Conservation (phyloP, 805 yeast species). For the Wickerhamiella galacta region DNA sequence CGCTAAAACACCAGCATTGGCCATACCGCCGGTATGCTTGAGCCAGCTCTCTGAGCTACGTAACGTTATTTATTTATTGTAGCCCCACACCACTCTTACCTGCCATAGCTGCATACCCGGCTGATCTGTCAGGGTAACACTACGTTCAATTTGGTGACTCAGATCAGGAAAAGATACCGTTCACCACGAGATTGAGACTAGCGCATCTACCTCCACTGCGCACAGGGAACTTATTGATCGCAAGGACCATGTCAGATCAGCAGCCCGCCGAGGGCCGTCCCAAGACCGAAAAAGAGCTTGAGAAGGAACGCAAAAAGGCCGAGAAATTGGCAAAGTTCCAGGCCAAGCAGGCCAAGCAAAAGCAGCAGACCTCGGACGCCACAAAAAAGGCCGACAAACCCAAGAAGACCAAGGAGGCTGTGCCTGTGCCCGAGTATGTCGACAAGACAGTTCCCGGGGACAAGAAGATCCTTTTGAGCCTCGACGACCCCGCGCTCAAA, state of each 20-base stretch:
- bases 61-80: too few species aligned
- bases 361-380: constrained; percentile 21
- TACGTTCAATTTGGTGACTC: too few species aligned
- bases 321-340: constrained; percentile 74
- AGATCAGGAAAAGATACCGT: too few species aligned
- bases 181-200: too few species aligned
- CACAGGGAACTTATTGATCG: neutral
- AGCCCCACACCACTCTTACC: too few species aligned
- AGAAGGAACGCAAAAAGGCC: constrained; percentile 76
- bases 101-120: too few species aligned
- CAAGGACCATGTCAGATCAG: neutral
- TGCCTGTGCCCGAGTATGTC: constrained; percentile 65
- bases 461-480: constrained; percentile 69
- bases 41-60: too few species aligned
- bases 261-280: constrained; percentile 19
- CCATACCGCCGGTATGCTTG: too few species aligned
- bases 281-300: constrained; percentile 66
- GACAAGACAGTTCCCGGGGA: constrained; percentile 80
- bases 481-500: constrained; percentile 85
- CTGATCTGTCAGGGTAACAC: too few species aligned
- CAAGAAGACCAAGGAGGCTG: constrained; percentile 48
- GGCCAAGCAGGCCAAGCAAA: constrained; percentile 61
- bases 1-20: too few species aligned
- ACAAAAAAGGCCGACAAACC: constrained; percentile 22
- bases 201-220: too few species aligned